Percentiles rank a stretch among this genome's conserved stretches.
These are phyloP conservation scores for Starmerella ratchasimensis DNA, from an alignment of 805 yeast species.

Conservation along the genomic window DNA sequence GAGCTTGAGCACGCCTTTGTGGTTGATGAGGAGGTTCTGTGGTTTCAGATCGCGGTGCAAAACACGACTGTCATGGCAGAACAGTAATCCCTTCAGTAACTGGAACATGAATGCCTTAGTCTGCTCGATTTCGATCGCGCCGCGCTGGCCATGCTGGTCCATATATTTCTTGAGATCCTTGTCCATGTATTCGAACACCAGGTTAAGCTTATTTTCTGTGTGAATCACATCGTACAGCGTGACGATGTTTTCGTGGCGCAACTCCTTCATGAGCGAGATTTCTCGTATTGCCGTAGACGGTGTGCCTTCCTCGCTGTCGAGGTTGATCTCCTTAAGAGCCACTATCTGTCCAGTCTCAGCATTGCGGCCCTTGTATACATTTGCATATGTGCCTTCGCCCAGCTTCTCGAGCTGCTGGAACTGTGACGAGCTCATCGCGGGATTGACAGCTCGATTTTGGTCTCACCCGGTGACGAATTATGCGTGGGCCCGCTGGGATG, in stretches of 20 bases:
- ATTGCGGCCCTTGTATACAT: slow-evolving; percentile 91
- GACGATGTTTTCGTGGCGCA: slow-evolving; percentile 84
- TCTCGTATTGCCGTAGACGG: slow-evolving; percentile 97
- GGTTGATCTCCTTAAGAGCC: slow-evolving; percentile 84
- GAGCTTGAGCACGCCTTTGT: slow-evolving; percentile 79
- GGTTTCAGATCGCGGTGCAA: slow-evolving; percentile 81
- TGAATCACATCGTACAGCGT: slow-evolving; percentile 90
- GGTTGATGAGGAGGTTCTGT: slow-evolving; percentile 77
- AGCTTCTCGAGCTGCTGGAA: slow-evolving; percentile 45
- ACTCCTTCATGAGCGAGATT: slow-evolving; percentile 86
- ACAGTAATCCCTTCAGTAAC: slow-evolving; percentile 73
- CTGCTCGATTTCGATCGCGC: slow-evolving; percentile 57
- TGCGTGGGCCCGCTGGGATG: no score
- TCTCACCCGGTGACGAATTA: no score
- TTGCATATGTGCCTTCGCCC: slow-evolving; percentile 95
- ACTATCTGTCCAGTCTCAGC: slow-evolving; percentile 77
- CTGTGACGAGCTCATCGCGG: slow-evolving; percentile 23
- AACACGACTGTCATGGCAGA: slow-evolving; percentile 76
- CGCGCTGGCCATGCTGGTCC: slow-evolving; percentile 70
- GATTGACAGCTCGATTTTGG: no score
- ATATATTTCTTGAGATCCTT: slow-evolving; percentile 85
- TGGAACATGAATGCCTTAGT: slow-evolving; percentile 92
- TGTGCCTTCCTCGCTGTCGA: slow-evolving; percentile 95
- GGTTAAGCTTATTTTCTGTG: slow-evolving; percentile 85
- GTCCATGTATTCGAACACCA: slow-evolving; percentile 90